phyloP scores from a whole-genome alignment of 208 protist species.

The Chromosphaera perkinsii region DNA sequence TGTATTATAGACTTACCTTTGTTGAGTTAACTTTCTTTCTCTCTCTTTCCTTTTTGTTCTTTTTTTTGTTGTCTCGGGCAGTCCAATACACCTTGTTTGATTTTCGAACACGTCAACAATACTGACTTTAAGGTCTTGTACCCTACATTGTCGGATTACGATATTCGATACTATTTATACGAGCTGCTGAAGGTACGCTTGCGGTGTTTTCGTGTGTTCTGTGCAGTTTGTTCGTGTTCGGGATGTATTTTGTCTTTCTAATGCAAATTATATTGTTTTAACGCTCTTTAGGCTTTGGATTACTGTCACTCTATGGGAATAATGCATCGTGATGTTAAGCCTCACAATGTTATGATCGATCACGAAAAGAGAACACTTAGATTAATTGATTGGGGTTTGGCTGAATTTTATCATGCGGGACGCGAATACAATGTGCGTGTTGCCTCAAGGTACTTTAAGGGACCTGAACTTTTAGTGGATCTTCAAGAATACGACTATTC shows the following conservation, averaged over 20 bases:
- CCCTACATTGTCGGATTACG: conserved; percentile 87
- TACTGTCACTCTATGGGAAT: conserved; percentile 95
- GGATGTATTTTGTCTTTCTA: not conserved
- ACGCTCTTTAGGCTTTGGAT: conserved; percentile 75
- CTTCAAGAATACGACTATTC: conserved; percentile 97
- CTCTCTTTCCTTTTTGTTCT: not conserved
- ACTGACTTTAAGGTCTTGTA: conserved; percentile 88
- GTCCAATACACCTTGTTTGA: conserved; percentile 87
- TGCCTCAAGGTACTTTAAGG: conserved; percentile 96
- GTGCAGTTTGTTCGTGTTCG: not conserved
- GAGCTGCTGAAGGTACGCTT: conserved; percentile 73
- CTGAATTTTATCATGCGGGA: conserved; percentile 96
- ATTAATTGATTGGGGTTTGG: conserved; percentile 95
- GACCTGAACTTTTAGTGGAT: conserved; percentile 93
- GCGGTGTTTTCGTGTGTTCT: not conserved
- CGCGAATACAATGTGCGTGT: conserved; percentile 96
- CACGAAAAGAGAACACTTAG: conserved; percentile 71
- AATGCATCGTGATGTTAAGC: conserved; percentile 98
- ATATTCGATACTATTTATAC: conserved; percentile 97
- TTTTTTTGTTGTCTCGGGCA: too few relatives aligned
- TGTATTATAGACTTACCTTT: conserved; percentile 3
- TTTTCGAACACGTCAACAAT: conserved; percentile 98
- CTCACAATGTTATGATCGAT: conserved; percentile 98
- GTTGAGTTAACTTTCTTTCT: not conserved
- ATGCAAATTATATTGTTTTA: conserved; percentile 15